Evolutionary conservation across 768 basidiomycete species (phyloP), one percentile per base, ranked within the genome.

Genomic region (Amanita fuliginea): DNA sequence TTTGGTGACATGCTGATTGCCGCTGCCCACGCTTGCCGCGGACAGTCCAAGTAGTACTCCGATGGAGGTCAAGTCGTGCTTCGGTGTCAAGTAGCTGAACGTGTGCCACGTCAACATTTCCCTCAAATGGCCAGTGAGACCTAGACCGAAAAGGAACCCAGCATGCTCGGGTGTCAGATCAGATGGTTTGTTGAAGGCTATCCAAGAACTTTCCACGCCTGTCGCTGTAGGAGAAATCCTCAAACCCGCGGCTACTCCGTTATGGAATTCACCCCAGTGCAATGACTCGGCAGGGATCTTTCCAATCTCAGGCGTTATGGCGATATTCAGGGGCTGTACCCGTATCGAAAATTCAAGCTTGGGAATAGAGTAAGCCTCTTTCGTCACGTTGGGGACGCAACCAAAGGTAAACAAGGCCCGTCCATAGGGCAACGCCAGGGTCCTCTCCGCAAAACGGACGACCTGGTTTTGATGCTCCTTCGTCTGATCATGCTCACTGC

Each of bases 221-320:
- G 70, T 65, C 7, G 83, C 77, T n/a, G 77, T 74, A 0, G 87
- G 80, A 0, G 85, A 81, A 44, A 97, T 80, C 6, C 89, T 81
- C 39, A 99, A 64, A 2, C 86, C 96, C 3, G 91, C 88, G 6
- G 92, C 91, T 0, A 96, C 95, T 8, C 96, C 96, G 54, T 95
- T 93, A 65, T 98, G 93, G 65, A 99, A 99, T 53, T 94, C 88
- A n/a, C 89, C 92, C 96, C 95, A 99, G 46, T 73, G 77, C 4
- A 78, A 65, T 26, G 81, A 83, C 37, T 97, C 94, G 0, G 66
- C 56, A 0, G 76, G 71, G 51, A 92, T 76, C 61, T 89, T 86
- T 16, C 82, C 81, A n/a, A 71, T 60, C 51, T 90, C 88, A 0
- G 83, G 80, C 13, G 74, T 62, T 28, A 83, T 73, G 7, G 73